Evolutionary conservation across 192 early-diverging fungal species (phyloP).

Genomic region (Coemansia sp.): DNA sequence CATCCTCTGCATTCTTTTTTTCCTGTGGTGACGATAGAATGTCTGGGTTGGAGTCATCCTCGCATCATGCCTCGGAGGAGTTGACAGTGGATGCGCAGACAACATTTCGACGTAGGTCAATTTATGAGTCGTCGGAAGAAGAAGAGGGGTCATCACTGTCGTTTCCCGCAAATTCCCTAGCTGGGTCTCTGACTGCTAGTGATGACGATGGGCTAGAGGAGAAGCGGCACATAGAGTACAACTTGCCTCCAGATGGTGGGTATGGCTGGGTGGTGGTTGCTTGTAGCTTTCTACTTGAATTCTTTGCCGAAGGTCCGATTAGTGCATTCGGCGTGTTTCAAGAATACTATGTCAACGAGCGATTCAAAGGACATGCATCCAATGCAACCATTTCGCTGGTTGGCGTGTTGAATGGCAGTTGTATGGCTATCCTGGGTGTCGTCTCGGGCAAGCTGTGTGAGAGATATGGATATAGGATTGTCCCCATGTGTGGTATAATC

Average conservation of each 20-base stretch:
- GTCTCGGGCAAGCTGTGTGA: slow-evolving; percentile 52
- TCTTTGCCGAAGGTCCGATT: slow-evolving; percentile 51
- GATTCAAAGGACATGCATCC: slow-evolving; percentile 38
- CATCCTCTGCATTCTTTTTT: not conserved
- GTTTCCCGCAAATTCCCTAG: slow-evolving; percentile 11
- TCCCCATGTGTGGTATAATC: slow-evolving; percentile 38
- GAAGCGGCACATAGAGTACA: slow-evolving; percentile 17
- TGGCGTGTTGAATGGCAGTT: slow-evolving; percentile 41
- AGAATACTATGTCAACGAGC: slow-evolving; percentile 51
- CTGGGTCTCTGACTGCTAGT: slow-evolving; percentile 28
- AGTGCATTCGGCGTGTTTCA: slow-evolving; percentile 56
- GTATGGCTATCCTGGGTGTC: slow-evolving; percentile 46
- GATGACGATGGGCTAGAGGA: slow-evolving; percentile 6
- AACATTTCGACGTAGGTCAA: slow-evolving; percentile 13
- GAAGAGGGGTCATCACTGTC: not conserved
- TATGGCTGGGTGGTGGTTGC: slow-evolving; percentile 55
- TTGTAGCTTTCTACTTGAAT: slow-evolving; percentile 50
- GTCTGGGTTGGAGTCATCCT: not conserved
- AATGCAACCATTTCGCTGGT: slow-evolving; percentile 52
- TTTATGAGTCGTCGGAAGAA: slow-evolving; percentile 13
- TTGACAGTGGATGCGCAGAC: not conserved
- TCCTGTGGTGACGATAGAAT: slow-evolving; percentile 1
- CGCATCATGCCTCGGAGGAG: not conserved
- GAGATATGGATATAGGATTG: slow-evolving; percentile 40
- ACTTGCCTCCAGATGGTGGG: slow-evolving; percentile 44